phyloP scores from a whole-genome alignment of 192 early-diverging fungal genomes.

The Rhizophagus clarus region DNA sequence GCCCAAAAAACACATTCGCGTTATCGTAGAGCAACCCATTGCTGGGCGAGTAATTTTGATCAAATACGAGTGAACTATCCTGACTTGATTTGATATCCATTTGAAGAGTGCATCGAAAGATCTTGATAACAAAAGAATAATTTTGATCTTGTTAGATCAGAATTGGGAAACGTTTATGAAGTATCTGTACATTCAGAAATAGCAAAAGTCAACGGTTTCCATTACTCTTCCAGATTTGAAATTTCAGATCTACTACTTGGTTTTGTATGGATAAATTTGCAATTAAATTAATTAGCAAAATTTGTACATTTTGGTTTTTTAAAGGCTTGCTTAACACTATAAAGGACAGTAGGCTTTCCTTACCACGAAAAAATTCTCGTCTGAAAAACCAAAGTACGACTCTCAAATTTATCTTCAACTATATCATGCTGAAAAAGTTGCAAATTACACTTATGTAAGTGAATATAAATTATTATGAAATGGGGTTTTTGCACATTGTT shows the following conservation, averaged over 20 bases:
- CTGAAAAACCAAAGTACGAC: neutral
- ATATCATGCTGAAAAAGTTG: neutral
- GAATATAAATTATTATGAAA: neutral
- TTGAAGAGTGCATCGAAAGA: neutral
- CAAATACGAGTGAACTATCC: no score
- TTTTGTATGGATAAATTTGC: no score
- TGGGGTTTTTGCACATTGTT: neutral
- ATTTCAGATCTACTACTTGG: neutral
- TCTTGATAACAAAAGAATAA: neutral
- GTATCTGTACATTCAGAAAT: neutral
- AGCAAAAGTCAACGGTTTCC: neutral
- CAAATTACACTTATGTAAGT: slow-evolving; percentile 8
- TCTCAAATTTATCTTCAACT: neutral
- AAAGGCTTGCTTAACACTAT: no score
- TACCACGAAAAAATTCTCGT: neutral
- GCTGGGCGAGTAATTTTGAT: no score
- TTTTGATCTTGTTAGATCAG: slow-evolving; percentile 6
- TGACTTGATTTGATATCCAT: no score
- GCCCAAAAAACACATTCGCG: no score
- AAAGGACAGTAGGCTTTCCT: neutral
- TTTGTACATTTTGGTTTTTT: no score
- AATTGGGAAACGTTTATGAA: slow-evolving; percentile 9
- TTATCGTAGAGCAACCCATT: no score
- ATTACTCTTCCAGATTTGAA: slow-evolving; percentile 10
- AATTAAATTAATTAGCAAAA: no score